Evolutionary conservation across 2,329 filamentous ascomycete genomes (phyloP).

Genomic region (Paracorniculantispora psalliotae): DNA sequence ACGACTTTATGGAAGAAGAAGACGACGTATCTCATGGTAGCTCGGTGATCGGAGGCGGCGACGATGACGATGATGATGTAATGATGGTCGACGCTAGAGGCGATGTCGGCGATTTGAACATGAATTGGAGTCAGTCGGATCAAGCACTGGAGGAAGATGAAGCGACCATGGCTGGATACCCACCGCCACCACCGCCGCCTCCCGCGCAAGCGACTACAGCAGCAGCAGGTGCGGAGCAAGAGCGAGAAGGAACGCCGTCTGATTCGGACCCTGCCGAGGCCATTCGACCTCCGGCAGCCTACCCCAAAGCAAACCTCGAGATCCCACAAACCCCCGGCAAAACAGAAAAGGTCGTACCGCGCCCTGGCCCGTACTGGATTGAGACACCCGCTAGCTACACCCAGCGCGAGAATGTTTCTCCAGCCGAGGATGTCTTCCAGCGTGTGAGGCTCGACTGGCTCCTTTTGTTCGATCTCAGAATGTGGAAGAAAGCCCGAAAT

Average conservation of each 20-base stretch:
- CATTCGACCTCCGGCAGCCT: slow-evolving; percentile 56
- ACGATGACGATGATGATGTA: slow-evolving; percentile 51
- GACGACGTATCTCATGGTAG: slow-evolving; percentile 30
- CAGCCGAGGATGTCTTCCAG: slow-evolving; percentile 83
- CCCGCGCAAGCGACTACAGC: slow-evolving; percentile 43
- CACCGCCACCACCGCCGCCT: slow-evolving; percentile 59
- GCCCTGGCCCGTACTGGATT: slow-evolving; percentile 78
- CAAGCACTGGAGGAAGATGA: slow-evolving; percentile 71
- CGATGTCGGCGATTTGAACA: slow-evolving; percentile 40
- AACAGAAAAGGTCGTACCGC: slow-evolving; percentile 44
- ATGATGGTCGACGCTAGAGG: slow-evolving; percentile 52
- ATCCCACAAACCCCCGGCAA: slow-evolving; percentile 79
- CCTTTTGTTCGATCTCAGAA: slow-evolving; percentile 85
- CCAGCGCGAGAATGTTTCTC: slow-evolving; percentile 56
- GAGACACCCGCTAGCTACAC: slow-evolving; percentile 69
- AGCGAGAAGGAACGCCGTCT: slow-evolving; percentile 62
- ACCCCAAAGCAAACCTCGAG: slow-evolving; percentile 60
- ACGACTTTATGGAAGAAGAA: slow-evolving; percentile 54
- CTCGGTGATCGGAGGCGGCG: slow-evolving; percentile 35
- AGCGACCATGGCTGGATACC: slow-evolving; percentile 71
- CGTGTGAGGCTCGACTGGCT: slow-evolving; percentile 90
- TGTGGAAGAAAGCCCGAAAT: slow-evolving; percentile 95
- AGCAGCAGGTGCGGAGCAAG: slow-evolving; percentile 31
- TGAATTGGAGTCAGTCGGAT: slow-evolving; percentile 52
- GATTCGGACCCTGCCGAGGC: slow-evolving; percentile 66